These are phyloP conservation scores for Rhodotorula glutinis DNA, from an alignment of 1,284 basidiomycete species.

Conservation along the genomic window DNA sequence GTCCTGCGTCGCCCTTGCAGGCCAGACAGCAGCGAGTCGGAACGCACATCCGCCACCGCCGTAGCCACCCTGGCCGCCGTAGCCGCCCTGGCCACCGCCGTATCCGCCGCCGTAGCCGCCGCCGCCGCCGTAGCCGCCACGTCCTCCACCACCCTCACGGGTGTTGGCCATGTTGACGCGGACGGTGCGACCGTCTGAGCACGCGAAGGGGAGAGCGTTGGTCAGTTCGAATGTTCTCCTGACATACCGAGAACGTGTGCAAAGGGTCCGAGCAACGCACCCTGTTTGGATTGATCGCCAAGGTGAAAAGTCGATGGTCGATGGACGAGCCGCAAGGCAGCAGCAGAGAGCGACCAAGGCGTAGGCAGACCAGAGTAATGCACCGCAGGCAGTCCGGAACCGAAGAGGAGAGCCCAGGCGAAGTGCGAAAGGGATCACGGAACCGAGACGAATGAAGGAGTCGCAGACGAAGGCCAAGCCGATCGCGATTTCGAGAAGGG, in stretches of 20 bases:
- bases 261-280: not conserved
- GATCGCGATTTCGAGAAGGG: not conserved
- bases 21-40: no score
- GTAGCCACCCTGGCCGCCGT: slow-evolving; percentile 15
- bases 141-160: slow-evolving; percentile 39
- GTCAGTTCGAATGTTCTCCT: no score
- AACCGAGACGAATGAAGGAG: not conserved
- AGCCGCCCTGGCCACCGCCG: slow-evolving; percentile 23
- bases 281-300: no score
- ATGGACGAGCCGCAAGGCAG: no score
- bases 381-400: no score
- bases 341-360: no score
- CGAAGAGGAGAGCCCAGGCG: no score
- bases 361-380: no score
- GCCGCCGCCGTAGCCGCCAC: slow-evolving; percentile 32
- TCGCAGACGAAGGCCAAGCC: not conserved
- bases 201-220: not conserved
- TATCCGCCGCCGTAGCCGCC: slow-evolving; percentile 27
- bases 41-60: slow-evolving; percentile 9
- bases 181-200: slow-evolving; percentile 37
- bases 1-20: no score
- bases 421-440: not conserved
- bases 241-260: no score
- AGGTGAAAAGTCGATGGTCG: no score
- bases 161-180: slow-evolving; percentile 43